Evolutionary conservation across 1,139 yeast species (phyloP), one percentile per base, ranked within the genome.

Genomic region (Nakaseomyces bracarensis): DNA sequence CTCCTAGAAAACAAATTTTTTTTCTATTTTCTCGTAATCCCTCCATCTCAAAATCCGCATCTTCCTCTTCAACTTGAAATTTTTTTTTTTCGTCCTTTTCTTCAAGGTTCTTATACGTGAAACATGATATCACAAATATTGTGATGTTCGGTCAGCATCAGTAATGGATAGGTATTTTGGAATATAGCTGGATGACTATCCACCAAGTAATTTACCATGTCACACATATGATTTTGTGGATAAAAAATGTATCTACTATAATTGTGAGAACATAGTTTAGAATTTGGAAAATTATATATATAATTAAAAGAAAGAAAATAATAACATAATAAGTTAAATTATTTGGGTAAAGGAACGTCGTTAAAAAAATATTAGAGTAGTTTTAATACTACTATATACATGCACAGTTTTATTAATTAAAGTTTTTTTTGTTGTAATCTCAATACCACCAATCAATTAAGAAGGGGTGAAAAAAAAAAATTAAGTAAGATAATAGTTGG

Each of bases 41-140:
- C 44, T 49, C 47, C 45, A 21, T 26, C 28, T 19, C 16, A 18
- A 13, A 9, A 19, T 37, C 27, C n/a, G 9, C 25, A 22, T 68
- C 14, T 51, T 42, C 34, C 46, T 42, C 23, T 10, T 7, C 30
- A n/a, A 7, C 6, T 13, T 10, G 14, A 27, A 27, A 27, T 27
- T 27, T 27, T 27, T 27, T 27, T 27, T 27, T 22, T 22, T 22
- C 7, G 10, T 22, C 10, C 25, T n/a, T 22, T 27, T 27, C 30
- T 27, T 9, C 30, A 6, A 6, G 30, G 14, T 27, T 27, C 30
- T 13, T 10, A 8, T 5, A 27, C 30, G 30, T 27, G 11, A 6
- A 27, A 5, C 6, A 27, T 27, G 30, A 27, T 27, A 27, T 27
- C n/a, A n/a, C n/a, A n/a, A n/a, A n/a, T n/a, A n/a, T n/a, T n/a